A percentile compares a stretch with the other conserved stretches of the same genome.
Evolutionary conservation across 495 filamentous ascomycete species (phyloP).

Genomic region (Mytilinidion resinicola): DNA sequence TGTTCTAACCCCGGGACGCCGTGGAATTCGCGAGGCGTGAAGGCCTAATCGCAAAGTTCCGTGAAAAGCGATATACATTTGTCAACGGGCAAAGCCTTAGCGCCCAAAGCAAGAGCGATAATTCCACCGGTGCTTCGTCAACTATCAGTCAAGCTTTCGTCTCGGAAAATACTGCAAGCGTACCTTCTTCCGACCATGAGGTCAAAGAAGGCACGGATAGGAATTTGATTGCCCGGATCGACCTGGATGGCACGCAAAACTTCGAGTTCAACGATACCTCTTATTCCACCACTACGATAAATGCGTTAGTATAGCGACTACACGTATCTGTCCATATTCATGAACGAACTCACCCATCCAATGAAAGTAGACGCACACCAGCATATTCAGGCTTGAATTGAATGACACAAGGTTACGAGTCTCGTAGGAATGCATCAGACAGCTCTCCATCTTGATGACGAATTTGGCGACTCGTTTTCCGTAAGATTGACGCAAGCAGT

Average conservation of each 20-base stretch:
- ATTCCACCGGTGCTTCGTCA: conserved; percentile 46
- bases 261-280: conserved; percentile 42
- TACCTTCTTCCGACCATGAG: conserved; percentile 44
- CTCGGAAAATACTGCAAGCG: not conserved
- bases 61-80: conserved; percentile 39
- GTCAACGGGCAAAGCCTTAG: conserved; percentile 41
- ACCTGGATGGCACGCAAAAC: conserved; percentile 36
- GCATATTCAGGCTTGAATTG: conserved; percentile 35
- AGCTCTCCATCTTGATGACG: conserved; percentile 9
- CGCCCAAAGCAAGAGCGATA: conserved; percentile 49
- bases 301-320: too few species aligned
- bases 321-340: too few species aligned
- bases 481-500: conserved; percentile 26
- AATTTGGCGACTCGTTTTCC: not conserved
- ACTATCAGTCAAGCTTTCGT: not conserved
- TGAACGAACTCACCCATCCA: conserved; percentile 41
- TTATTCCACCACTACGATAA: conserved; percentile 40
- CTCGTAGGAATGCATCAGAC: conserved; percentile 6
- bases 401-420: conserved; percentile 14
- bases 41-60: conserved; percentile 37
- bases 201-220: conserved; percentile 42
- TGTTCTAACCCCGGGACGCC: conserved; percentile 30
- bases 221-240: conserved; percentile 24
- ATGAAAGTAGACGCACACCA: conserved; percentile 34
- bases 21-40: conserved; percentile 35